These are phyloP conservation scores for Xylaria sp. DNA, from an alignment of 2,329 filamentous ascomycete genomes.

Conservation along the genomic window DNA sequence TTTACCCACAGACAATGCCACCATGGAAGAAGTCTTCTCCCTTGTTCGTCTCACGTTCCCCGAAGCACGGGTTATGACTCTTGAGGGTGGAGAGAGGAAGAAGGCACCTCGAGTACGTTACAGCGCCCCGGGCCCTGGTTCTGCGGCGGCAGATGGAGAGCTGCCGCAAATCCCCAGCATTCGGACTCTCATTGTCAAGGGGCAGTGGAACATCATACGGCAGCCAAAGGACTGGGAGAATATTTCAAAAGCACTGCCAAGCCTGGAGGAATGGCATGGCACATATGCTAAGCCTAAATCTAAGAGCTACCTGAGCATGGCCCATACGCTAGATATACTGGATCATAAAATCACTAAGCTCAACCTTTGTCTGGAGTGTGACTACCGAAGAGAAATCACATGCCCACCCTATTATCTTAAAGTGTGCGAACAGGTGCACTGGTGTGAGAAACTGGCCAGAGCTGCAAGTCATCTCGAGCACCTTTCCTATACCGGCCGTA, in stretches of 20 bases:
- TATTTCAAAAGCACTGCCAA: slow-evolving; percentile 68
- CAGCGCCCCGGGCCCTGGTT: slow-evolving; percentile 34
- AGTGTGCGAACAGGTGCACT: slow-evolving; percentile 63
- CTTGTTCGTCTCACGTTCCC: slow-evolving; percentile 66
- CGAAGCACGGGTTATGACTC: slow-evolving; percentile 68
- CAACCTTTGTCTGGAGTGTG: slow-evolving; percentile 72
- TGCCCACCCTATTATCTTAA: slow-evolving; percentile 67
- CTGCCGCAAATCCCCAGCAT: slow-evolving; percentile 61
- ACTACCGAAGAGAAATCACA: slow-evolving; percentile 69
- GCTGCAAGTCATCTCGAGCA: slow-evolving; percentile 68
- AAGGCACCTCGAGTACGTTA: slow-evolving; percentile 75
- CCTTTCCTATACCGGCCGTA: slow-evolving; percentile 72
- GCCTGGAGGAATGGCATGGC: slow-evolving; percentile 67
- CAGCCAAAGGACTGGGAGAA: slow-evolving; percentile 65
- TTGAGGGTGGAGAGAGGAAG: slow-evolving; percentile 78
- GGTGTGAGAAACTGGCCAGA: slow-evolving; percentile 68
- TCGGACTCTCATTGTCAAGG: slow-evolving; percentile 72
- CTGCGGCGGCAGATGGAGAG: slow-evolving; percentile 40
- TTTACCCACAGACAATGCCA: slow-evolving; percentile 69
- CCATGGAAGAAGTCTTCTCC: slow-evolving; percentile 71
- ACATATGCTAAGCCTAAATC: slow-evolving; percentile 74
- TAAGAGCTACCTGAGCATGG: slow-evolving; percentile 74
- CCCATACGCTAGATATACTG: slow-evolving; percentile 63
- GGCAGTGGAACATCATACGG: slow-evolving; percentile 78
- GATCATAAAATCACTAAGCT: slow-evolving; percentile 65